Evolutionary conservation across 331 rosid species (phyloP), one percentile per base, ranked within the genome.

Genomic region (Cucumis variabilis): DNA sequence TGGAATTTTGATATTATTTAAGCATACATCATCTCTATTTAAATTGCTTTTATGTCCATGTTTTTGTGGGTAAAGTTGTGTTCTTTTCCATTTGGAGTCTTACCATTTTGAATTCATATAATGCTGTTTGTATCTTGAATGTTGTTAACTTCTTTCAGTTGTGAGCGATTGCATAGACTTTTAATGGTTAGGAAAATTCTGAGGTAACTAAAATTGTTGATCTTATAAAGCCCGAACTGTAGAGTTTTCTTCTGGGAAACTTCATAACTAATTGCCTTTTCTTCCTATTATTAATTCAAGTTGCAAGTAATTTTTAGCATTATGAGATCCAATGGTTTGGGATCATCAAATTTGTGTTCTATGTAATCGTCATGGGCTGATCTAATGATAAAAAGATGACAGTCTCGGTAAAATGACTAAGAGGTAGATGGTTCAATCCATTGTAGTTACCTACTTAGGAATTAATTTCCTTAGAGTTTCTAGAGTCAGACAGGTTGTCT

Each of bases 51-150:
- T 33, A 28, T 62, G 12, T 28, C 62, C 21, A 1, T 60, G 28
- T 27, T 82, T 62, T 37, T 30, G 21, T 51, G 25, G 58, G 73
- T 41, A 5, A 62, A 24, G 53, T 60, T 1, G 58, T 62, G n/a
- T 55, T 25, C 51, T 21, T 62, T 33, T 60, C 30, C 72, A 60
- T 13, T 60, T 30, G 48, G 14, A 19, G 13, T 82, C 50, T 30
- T 82, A 82, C 46, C 19, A 25, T 82, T 82, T 82, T 60, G 85
- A 30, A 30, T 82, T 82, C 66, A 13, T 30, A 20, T 60, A 33
- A 82, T 28, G 85, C 85, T 20, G 24, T 81, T 81, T 81, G 85
- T 81, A 19, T 17, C n/a, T 55, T 80, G 46, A 19, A 16, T 53
- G 48, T 53, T 79, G 46, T 27, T 15, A 46, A 11, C 82, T 80